phyloP scores from a whole-genome alignment of 768 basidiomycete species.

The Podaxis sp. region DNA sequence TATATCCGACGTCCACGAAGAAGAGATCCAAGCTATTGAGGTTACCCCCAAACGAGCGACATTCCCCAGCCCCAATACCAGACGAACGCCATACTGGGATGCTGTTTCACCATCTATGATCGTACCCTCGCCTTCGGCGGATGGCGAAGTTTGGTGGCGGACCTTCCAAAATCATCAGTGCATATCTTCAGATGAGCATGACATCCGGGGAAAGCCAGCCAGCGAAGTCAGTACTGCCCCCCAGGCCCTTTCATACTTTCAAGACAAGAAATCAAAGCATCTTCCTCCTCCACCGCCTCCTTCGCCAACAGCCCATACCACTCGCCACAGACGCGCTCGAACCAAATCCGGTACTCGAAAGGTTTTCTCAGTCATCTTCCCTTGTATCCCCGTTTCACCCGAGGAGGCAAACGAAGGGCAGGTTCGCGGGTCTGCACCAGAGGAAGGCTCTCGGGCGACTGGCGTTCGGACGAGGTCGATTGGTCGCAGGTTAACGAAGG shows the following conservation, averaged over 20 bases:
- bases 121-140: background rate
- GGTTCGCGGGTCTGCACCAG: background rate
- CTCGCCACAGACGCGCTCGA: background rate
- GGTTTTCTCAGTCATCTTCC: slow-evolving; percentile 6
- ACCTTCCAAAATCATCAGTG: background rate
- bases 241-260: background rate
- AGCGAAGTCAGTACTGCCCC: background rate
- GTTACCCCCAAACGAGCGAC: background rate
- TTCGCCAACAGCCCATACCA: background rate
- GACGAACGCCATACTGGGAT: background rate
- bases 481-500: background rate
- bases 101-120: background rate
- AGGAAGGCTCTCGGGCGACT: background rate
- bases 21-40: background rate
- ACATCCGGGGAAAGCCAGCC: background rate
- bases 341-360: background rate
- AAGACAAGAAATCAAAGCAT: background rate
- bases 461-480: background rate
- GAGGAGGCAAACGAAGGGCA: background rate
- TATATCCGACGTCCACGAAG: background rate
- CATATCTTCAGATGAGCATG: background rate
- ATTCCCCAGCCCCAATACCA: background rate
- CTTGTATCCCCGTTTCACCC: slow-evolving; percentile 5
- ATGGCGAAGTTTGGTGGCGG: slow-evolving; percentile 1
- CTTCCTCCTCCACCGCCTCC: background rate